Percentiles rank a stretch among this genome's conserved stretches.
Conservation (phyloP, 2,329 filamentous ascomycete genomes). For the Fusarium liriodendri region DNA sequence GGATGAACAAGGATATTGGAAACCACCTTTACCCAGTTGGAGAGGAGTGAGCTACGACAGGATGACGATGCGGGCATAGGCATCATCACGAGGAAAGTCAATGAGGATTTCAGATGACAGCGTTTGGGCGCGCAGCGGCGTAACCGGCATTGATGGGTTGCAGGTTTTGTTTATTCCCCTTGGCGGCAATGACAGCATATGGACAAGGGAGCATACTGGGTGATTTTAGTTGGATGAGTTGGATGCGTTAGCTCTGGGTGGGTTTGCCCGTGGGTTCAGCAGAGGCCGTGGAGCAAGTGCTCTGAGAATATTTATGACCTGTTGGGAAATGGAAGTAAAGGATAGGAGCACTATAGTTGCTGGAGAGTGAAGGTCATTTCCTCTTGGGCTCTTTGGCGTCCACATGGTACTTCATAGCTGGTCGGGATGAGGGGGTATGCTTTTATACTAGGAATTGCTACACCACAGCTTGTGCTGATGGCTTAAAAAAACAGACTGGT, state of each 20-base stretch:
- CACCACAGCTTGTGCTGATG: not conserved
- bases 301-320: not conserved
- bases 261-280: not conserved
- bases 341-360: not conserved
- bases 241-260: not conserved
- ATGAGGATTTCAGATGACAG: constrained; percentile 36
- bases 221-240: constrained; percentile 18
- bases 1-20: constrained; percentile 97
- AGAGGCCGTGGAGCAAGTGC: not conserved
- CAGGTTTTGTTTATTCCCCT: constrained; percentile 39
- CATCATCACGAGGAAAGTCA: constrained; percentile 4
- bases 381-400: not conserved
- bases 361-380: not conserved
- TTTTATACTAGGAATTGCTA: not conserved
- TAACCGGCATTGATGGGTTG: constrained; percentile 43
- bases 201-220: constrained; percentile 32
- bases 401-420: not conserved
- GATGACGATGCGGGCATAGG: not conserved
- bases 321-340: constrained; percentile 1
- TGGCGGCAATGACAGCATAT: constrained; percentile 39
- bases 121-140: constrained; percentile 42
- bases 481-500: not conserved
- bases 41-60: constrained; percentile 48
- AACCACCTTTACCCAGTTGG: constrained; percentile 89
- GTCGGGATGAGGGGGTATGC: constrained; percentile 3